Conservation (phyloP, 148 eudicot species). For the Rhododendron vialii region DNA sequence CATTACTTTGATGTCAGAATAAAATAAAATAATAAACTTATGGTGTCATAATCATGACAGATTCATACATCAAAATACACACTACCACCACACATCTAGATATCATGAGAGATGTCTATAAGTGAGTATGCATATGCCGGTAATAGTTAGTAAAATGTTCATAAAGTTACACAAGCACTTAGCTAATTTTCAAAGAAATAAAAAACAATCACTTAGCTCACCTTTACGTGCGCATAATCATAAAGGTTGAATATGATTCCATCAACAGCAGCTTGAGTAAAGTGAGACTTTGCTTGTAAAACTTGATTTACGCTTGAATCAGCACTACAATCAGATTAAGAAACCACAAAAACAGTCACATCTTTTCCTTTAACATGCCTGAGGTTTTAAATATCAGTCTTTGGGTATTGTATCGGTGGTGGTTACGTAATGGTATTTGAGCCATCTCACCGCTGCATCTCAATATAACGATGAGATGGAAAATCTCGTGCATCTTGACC, state of each 20-base stretch:
- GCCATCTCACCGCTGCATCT: too few species aligned
- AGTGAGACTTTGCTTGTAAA: conserved; percentile 28
- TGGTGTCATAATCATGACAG: not conserved
- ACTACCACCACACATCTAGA: not conserved
- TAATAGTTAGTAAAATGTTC: not conserved
- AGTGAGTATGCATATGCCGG: not conserved
- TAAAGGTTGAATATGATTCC: conserved; percentile 14
- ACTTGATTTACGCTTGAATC: conserved; percentile 12
- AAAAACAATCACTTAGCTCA: not conserved
- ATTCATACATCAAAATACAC: not conserved
- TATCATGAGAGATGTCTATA: not conserved
- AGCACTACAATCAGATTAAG: not conserved
- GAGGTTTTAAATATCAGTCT: not conserved
- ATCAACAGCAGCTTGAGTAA: conserved; percentile 22
- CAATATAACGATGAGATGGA: too few species aligned
- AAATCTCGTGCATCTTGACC: too few species aligned
- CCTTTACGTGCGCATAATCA: conserved; percentile 28
- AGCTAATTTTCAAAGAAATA: not conserved
- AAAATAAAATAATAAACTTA: too few species aligned
- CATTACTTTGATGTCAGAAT: too few species aligned
- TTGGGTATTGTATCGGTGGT: too few species aligned
- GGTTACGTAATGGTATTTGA: too few species aligned
- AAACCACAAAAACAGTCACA: not conserved
- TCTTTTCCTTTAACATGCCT: not conserved
- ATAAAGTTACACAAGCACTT: not conserved